phyloP scores from a whole-genome alignment of 176 grass and related monocot species.

The Guadua angustifolia region DNA sequence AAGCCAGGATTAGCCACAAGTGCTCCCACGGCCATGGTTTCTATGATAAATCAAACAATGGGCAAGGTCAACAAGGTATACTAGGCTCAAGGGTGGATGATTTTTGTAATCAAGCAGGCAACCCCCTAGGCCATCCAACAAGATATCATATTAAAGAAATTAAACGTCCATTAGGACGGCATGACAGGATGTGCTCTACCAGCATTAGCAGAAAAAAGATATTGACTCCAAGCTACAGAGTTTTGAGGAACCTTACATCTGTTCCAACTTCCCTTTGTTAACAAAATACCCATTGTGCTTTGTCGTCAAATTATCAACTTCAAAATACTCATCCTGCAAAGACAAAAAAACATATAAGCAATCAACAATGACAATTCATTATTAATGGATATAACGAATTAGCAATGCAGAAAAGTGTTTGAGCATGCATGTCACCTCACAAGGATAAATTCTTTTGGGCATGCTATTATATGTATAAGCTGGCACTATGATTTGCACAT shows the following conservation, averaged over 20 bases:
- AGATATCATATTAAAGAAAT: constrained; percentile 46
- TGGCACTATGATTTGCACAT: background rate
- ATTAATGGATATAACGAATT: constrained; percentile 14
- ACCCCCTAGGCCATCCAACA: constrained; percentile 1
- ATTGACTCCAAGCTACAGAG: constrained; percentile 35
- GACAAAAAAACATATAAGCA: constrained; percentile 44
- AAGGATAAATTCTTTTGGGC: constrained; percentile 1
- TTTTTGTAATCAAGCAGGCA: background rate
- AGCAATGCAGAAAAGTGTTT: constrained; percentile 6
- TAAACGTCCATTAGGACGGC: background rate
- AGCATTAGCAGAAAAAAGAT: background rate
- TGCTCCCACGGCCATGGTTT: background rate
- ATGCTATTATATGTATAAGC: background rate
- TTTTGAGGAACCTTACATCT: constrained; percentile 76
- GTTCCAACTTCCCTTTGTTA: constrained; percentile 97
- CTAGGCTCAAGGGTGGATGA: constrained; percentile 7
- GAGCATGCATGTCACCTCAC: background rate
- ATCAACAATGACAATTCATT: constrained; percentile 22
- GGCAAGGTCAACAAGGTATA: background rate
- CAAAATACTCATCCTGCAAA: constrained; percentile 98
- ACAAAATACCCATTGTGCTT: constrained; percentile 99
- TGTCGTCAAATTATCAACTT: constrained; percentile 96
- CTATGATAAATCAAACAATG: background rate
- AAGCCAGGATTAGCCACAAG: constrained; percentile 1
- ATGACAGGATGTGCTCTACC: constrained; percentile 16